These are phyloP conservation scores for Chytriomyces sp. DNA, from an alignment of 192 early-diverging fungal genomes.

Conservation along the genomic window DNA sequence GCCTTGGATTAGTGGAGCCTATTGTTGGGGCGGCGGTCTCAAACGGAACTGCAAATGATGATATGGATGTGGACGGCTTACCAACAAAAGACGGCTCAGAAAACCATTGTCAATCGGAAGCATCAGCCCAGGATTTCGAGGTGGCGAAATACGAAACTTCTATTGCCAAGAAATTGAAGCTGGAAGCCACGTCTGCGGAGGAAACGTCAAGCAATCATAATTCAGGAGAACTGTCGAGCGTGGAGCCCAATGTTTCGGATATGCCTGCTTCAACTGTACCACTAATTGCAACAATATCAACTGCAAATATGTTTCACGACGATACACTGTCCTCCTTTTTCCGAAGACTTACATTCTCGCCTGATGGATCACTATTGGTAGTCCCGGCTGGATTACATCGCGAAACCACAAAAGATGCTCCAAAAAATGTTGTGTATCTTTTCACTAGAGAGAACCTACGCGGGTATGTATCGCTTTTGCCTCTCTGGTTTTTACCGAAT, in stretches of 20 bases:
- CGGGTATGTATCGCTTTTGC: constrained; percentile 1
- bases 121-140: not conserved
- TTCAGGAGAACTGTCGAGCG: too few relatives aligned
- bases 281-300: too few relatives aligned
- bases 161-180: constrained; percentile 8
- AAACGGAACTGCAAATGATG: not conserved
- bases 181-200: too few relatives aligned
- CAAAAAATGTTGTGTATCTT: constrained; percentile 29
- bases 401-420: constrained; percentile 4
- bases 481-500: not conserved
- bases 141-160: not conserved
- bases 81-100: not conserved
- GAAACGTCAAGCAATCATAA: too few relatives aligned
- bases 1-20: too few relatives aligned
- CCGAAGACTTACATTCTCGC: constrained; percentile 81
- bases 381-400: constrained; percentile 71
- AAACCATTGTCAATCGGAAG: not conserved
- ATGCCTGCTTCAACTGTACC: too few relatives aligned
- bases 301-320: constrained; percentile 53
- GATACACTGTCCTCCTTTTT: constrained; percentile 93
- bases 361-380: constrained; percentile 84
- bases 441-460: constrained; percentile 26
- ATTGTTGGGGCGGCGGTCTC: too few relatives aligned
- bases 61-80: not conserved
- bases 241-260: too few relatives aligned